Evolutionary conservation across 2,329 filamentous ascomycete species (phyloP), one percentile per base, ranked within the genome.

Genomic region (Penicillium sp.): DNA sequence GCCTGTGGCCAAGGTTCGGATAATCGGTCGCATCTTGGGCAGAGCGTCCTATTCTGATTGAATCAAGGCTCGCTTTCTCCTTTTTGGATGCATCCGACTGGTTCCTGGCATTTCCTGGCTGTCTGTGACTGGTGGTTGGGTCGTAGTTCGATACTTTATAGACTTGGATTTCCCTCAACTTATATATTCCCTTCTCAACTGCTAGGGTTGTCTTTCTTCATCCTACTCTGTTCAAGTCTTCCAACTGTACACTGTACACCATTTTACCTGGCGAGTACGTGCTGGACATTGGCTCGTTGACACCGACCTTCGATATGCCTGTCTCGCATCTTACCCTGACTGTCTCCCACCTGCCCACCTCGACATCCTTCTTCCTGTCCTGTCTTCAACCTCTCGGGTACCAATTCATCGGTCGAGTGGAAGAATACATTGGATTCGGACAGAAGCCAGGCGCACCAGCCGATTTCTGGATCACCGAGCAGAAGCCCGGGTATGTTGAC

Each of bases 331-430:
- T 84, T 53, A 81, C 80, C 53, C 74, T 85, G 54, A 83, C 81
- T 32, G 89, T 95, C 64, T 84, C 83, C 53, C 84, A 91, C 69
- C 81, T 95, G 46, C 82, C 89, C 47, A 82, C 84, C 31, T 87
- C 89, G 3, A 83, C 86, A 43, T 93, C 89, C 6, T 95, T 95
- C 75, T 95, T 89, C 71, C 81, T 90, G 20, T 81, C 87, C 54
- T 79, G 89, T 56, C 78, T 89, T 6, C 88, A 92, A 60, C 86
- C 88, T 3, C 78, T 95, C 20, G 87, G 87, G 32, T 83, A 95
- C 54, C 80, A 80, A 53, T 95, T 84, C 66, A 78, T 89, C 54
- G 81, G 80, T 48, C 75, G 80, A 50, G 76, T 79, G 65, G 80
- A 81, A 44, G 76, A 81, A 54, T 81, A 81, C 46, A 79, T 84